A percentile compares a stretch with the other conserved stretches of the same genome.
Evolutionary conservation across 2,329 filamentous ascomycete species (phyloP).

Genomic region (Fusarium sp.): DNA sequence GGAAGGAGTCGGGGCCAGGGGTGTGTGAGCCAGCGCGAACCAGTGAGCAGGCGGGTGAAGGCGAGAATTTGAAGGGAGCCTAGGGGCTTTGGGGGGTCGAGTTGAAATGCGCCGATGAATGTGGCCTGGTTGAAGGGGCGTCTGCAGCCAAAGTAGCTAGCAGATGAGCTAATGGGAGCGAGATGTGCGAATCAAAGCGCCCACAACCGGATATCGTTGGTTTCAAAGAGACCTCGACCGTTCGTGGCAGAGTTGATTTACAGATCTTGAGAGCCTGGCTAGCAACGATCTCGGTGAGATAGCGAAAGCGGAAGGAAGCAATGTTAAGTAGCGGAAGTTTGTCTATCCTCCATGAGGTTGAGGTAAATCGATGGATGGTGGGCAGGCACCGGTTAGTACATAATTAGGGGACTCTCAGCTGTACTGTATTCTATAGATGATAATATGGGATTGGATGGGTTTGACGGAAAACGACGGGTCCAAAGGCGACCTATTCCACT

Average conservation of each 20-base stretch:
- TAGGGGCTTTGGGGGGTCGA: constrained; percentile 25
- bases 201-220: constrained; percentile 33
- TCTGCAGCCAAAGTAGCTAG: constrained; percentile 23
- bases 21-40: constrained; percentile 34
- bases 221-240: constrained; percentile 25
- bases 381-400: not conserved
- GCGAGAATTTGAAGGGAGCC: constrained; percentile 37
- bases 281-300: constrained; percentile 17
- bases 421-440: not conserved
- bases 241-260: constrained; percentile 36
- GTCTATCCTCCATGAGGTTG: constrained; percentile 5
- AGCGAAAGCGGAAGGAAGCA: constrained; percentile 26
- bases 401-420: not conserved
- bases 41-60: constrained; percentile 33
- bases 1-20: constrained; percentile 37
- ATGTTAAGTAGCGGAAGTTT: constrained; percentile 18
- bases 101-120: constrained; percentile 29
- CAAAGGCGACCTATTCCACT: not conserved
- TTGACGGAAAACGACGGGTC: not conserved
- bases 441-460: not conserved
- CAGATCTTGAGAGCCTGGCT: not conserved
- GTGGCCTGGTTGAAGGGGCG: constrained; percentile 31
- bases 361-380: not conserved
- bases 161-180: constrained; percentile 12
- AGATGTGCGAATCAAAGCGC: constrained; percentile 27